Base-by-base conservation (phyloP, 2,329 filamentous ascomycete species). In the Trichoderma sp. region DNA sequence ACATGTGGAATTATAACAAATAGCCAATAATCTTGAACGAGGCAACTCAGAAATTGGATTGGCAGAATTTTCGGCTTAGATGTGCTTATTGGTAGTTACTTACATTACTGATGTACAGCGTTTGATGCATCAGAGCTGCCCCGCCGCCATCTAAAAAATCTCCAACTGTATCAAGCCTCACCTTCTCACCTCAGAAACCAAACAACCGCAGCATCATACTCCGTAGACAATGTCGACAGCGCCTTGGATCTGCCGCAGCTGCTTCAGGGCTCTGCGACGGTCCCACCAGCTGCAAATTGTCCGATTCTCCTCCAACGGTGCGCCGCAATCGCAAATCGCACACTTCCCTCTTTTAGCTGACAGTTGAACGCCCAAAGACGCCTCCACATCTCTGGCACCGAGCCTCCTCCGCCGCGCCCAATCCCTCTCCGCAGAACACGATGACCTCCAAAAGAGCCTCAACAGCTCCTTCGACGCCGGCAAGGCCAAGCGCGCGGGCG, bases 341-440 rank as follows among this genome's bases (percentile, higher is more conserved):
- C 35, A 11, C 5, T 16, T 33, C 40, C 19, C 40, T n/a, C 16
- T 13, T 14, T 14, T 21, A 33, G 13, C 68, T 68, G 49, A 68
- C 62, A 19, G 10, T 29, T 19, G 5, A 49, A 33, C 24, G 16
- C 35, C 47, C 29, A 35, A 35, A 68, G 37, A 70, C 49, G 72
- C 74, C 52, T 58, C 73, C 43, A 75, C 72, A 35, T 75, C 76
- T 14, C 81, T 88, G 27, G 86, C 87, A 0, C 80, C 83, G 11
- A 84, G 84, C 53, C 84, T 92, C 65, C 83, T 92, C 69, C 82
- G 85, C 53, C 86, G 89, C 71, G 89, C 89, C 10, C 83, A 84
- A 37, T 82, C 82, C 70, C 80, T 91, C 56, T 82, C 87, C 0
- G 79, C 80, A 72, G 89, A 92, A 72, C 85, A 91, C 74, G 81